Conservation (phyloP, 225 moss, liverwort and hornwort genomes). For the Neckera pumila region DNA sequence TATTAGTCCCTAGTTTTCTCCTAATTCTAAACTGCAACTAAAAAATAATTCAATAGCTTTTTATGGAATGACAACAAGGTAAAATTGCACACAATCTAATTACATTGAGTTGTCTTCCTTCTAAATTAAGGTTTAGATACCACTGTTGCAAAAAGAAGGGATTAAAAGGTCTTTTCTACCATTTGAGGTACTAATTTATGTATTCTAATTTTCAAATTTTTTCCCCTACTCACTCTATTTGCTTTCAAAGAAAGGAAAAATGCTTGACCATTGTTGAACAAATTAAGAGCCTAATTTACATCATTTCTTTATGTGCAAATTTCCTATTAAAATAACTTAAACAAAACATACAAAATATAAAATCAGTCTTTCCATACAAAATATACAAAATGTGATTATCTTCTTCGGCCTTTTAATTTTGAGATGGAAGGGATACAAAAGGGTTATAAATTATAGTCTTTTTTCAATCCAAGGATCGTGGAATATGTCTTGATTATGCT, state of each 20-base stretch:
- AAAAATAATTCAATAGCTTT: background rate
- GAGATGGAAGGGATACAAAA: background rate
- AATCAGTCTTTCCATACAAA: background rate
- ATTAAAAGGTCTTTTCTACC: background rate
- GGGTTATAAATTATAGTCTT: accelerated
- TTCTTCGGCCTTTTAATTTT: background rate
- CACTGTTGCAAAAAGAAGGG: background rate
- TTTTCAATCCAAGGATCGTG: accelerated
- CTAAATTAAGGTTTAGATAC: background rate
- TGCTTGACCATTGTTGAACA: background rate
- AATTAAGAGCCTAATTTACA: background rate
- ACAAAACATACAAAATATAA: no score
- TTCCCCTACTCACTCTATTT: accelerated
- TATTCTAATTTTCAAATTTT: background rate
- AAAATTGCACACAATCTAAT: background rate
- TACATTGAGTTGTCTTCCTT: accelerated
- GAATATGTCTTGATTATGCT: background rate
- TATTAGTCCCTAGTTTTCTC: background rate
- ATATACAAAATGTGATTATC: background rate
- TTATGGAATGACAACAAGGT: background rate
- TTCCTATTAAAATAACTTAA: no score
- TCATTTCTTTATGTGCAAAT: background rate
- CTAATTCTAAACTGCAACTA: background rate
- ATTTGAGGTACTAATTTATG: no score
- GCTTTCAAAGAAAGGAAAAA: background rate